Evolutionary conservation across 2,329 filamentous ascomycete genomes (phyloP), one percentile per base, ranked within the genome.

Genomic region (Septoria petroselini): DNA sequence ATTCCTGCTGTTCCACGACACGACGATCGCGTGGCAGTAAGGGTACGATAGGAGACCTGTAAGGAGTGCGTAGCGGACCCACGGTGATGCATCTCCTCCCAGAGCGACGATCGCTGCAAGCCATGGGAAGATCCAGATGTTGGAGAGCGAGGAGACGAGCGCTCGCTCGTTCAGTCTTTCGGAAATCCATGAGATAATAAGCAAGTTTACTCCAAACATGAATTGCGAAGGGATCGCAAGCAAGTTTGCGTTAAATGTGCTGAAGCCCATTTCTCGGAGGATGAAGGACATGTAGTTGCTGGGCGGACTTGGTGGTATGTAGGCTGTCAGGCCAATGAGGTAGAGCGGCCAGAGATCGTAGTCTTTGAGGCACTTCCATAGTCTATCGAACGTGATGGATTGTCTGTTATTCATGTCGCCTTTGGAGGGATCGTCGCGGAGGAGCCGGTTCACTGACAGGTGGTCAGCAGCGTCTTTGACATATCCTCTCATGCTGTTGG

Each of bases 181-280:
- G 59, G 63, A 77, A 61, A 66, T 70, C 70, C 64, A 74, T 1
- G 77, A 81, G 55, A 77, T 65, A 34, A 76, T 65, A 8, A 81
- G 62, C 2, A 81, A 69, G 33, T 59, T 57, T 4, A 58, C 52
- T 4, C 55, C 56, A 27, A 57, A 61, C 49, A 58, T 37, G 48
- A 49, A 58, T 25, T 57, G 49, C 2, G 62, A 66, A 53, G 78
- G 68, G n/a, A 86, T 85, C 0, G 77, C 76, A 3, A 86, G 73
- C 23, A 86, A 64, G 61, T 86, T 86, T 1, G 81, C 76, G 19
- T 80, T 69, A 65, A 86, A 84, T 7, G 79, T 82, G 53, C 73
- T 70, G 66, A 57, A 60, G 2, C 56, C 58, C 57, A 61, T 53
- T 9, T 55, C 44, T 30, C 52, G 41, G 2, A 58, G 37, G 29